Conservation (phyloP, 768 basidiomycete genomes). For the Serendipita sp. region DNA sequence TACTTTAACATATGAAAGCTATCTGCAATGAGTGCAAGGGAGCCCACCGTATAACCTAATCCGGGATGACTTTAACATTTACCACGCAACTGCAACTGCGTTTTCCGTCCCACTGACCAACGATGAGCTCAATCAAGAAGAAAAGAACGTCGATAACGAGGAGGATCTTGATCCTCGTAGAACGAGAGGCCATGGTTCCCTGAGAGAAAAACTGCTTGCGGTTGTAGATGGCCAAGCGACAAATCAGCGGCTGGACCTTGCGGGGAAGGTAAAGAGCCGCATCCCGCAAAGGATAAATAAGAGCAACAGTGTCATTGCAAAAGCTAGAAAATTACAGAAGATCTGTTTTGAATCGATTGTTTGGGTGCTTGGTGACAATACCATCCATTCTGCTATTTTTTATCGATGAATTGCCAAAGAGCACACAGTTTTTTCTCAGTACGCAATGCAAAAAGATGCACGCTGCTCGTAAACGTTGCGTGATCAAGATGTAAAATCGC, state of each 20-base stretch:
- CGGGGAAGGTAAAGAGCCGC: neutral
- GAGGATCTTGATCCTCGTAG: constrained; percentile 56
- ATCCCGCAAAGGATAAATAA: neutral
- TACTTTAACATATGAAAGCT: constrained; percentile 99
- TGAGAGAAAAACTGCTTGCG: too few relatives aligned
- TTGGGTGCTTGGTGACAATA: neutral
- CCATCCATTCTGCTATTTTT: neutral
- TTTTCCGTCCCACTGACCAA: constrained; percentile 31
- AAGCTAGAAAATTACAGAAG: neutral
- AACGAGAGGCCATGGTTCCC: constrained; percentile 35
- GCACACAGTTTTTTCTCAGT: neutral
- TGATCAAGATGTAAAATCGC: neutral
- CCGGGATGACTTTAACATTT: constrained; percentile 4
- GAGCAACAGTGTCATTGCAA: neutral
- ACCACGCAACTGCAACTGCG: neutral
- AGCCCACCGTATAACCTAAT: constrained; percentile 85
- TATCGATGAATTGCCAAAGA: neutral
- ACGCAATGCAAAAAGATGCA: neutral
- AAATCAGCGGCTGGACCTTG: too few relatives aligned
- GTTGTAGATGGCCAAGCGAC: too few relatives aligned
- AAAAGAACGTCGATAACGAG: constrained; percentile 73
- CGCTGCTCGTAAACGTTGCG: neutral
- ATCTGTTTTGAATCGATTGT: neutral
- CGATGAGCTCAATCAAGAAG: constrained; percentile 74
- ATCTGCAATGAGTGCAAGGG: constrained; percentile 88